These are phyloP conservation scores for Annulohypoxylon maeteangense DNA, from an alignment of 495 filamentous ascomycete genomes.

Conservation along the genomic window DNA sequence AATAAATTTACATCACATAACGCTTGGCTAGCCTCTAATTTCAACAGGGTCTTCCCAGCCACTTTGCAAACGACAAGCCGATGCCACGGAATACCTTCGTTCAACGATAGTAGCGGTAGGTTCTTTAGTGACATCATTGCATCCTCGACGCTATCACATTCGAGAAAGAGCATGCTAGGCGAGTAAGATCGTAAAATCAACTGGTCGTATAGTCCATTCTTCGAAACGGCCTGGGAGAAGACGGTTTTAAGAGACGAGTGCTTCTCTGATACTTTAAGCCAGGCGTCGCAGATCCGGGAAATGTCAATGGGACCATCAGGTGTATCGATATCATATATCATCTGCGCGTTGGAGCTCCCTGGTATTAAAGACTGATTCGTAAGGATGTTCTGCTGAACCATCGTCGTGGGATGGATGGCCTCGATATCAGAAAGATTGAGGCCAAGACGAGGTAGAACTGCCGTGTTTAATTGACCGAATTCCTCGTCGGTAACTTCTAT, in stretches of 20 bases:
- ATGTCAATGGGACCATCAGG: constrained; percentile 51
- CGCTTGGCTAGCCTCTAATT: constrained; percentile 59
- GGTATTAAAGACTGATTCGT: constrained; percentile 67
- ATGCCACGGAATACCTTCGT: constrained; percentile 55
- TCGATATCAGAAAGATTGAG: constrained; percentile 61
- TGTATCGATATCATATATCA: constrained; percentile 67
- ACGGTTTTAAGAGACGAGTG: constrained; percentile 57
- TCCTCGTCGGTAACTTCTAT: constrained; percentile 69
- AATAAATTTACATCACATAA: constrained; percentile 53
- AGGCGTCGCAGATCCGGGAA: constrained; percentile 57
- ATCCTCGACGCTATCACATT: constrained; percentile 53
- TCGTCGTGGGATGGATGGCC: constrained; percentile 70
- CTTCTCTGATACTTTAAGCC: constrained; percentile 53
- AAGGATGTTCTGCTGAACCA: constrained; percentile 74
- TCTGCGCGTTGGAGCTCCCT: constrained; percentile 69
- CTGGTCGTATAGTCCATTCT: constrained; percentile 54
- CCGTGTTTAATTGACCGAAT: constrained; percentile 62
- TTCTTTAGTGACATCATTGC: constrained; percentile 55
- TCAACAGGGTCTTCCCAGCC: constrained; percentile 54
- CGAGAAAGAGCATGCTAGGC: constrained; percentile 61
- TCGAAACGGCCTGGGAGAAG: constrained; percentile 56
- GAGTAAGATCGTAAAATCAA: constrained; percentile 56
- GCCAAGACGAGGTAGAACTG: constrained; percentile 61
- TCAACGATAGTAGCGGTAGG: constrained; percentile 50
- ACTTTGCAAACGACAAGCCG: constrained; percentile 58